phyloP scores from a whole-genome alignment of 2,329 filamentous ascomycete species.

The Setomelanomma holmii region DNA sequence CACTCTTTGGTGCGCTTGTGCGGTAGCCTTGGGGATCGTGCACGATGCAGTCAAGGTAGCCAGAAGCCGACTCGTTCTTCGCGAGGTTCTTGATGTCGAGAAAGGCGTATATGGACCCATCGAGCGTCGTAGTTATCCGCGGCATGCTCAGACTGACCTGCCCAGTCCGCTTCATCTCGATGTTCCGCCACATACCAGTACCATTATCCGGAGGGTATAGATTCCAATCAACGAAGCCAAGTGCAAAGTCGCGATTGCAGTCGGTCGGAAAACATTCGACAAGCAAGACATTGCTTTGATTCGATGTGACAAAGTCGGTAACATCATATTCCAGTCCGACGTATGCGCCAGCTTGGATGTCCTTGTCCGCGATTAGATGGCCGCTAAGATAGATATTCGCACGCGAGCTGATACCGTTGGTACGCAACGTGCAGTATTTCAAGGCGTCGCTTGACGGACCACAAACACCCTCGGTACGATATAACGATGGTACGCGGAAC shows the following conservation, averaged over 20 bases:
- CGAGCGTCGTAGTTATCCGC: slow-evolving; percentile 25
- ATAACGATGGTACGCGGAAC: slow-evolving; percentile 66
- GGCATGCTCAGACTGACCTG: slow-evolving; percentile 48
- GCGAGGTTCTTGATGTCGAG: slow-evolving; percentile 32
- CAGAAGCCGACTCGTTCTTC: slow-evolving; percentile 4
- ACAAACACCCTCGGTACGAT: slow-evolving; percentile 61
- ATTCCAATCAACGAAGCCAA: slow-evolving; percentile 70
- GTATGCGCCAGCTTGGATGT: slow-evolving; percentile 63
- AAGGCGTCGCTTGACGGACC: slow-evolving; percentile 13
- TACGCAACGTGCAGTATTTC: slow-evolving; percentile 61
- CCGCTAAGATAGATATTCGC: slow-evolving; percentile 69
- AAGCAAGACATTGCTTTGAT: slow-evolving; percentile 58
- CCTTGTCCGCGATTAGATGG: slow-evolving; percentile 56
- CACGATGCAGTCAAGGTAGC: slow-evolving; percentile 20
- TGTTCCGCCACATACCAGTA: slow-evolving; percentile 67
- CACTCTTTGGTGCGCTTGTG: neutral
- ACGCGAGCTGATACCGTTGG: slow-evolving; percentile 66
- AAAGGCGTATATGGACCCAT: slow-evolving; percentile 26
- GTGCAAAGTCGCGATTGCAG: slow-evolving; percentile 65
- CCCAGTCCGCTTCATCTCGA: slow-evolving; percentile 64
- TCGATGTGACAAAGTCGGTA: slow-evolving; percentile 48
- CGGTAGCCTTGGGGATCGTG: slow-evolving; percentile 8
- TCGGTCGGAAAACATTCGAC: slow-evolving; percentile 65
- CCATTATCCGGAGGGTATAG: slow-evolving; percentile 68
- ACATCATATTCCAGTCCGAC: slow-evolving; percentile 64